Percentiles rank a stretch among this genome's conserved stretches.
phyloP scores from a whole-genome alignment of 2,329 filamentous ascomycete species.

The Sarocladium strictum region DNA sequence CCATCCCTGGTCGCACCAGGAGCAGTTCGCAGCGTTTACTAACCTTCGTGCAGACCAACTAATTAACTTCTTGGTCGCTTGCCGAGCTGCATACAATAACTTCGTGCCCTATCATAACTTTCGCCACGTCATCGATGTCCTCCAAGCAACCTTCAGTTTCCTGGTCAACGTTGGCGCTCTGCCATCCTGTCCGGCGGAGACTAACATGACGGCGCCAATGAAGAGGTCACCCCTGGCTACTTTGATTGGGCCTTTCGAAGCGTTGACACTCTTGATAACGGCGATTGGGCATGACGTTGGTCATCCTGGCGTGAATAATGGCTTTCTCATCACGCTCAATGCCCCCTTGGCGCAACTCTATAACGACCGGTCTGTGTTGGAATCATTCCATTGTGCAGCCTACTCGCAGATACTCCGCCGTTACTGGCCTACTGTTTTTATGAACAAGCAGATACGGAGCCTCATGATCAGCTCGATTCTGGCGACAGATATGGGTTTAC shows the following conservation, averaged over 20 bases:
- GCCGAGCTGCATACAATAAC: slow-evolving; percentile 88
- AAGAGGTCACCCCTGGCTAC: slow-evolving; percentile 61
- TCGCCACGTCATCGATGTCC: slow-evolving; percentile 90
- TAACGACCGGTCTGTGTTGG: slow-evolving; percentile 92
- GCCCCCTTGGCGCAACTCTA: slow-evolving; percentile 91
- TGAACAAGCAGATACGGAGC: slow-evolving; percentile 72
- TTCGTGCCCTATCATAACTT: slow-evolving; percentile 99
- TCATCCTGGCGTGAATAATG: slow-evolving; percentile 96
- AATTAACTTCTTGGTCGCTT: slow-evolving; percentile 78
- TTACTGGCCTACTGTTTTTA: slow-evolving; percentile 82
- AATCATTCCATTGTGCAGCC: slow-evolving; percentile 95
- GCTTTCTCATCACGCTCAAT: slow-evolving; percentile 87
- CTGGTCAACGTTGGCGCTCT: slow-evolving; percentile 73
- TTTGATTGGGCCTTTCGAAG: slow-evolving; percentile 80
- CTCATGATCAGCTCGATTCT: slow-evolving; percentile 97
- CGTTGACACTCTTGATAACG: slow-evolving; percentile 81
- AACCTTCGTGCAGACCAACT: slow-evolving; percentile 61
- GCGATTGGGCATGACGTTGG: slow-evolving; percentile 98
- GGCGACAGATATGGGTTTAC: slow-evolving; percentile 93
- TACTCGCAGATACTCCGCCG: slow-evolving; percentile 92
- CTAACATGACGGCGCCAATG: slow-evolving; percentile 19
- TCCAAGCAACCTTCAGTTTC: slow-evolving; percentile 90
- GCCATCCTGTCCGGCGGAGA: slow-evolving; percentile 54
- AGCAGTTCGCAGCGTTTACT: not conserved
- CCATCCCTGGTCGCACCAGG: not conserved